These are phyloP conservation scores for Mariannaea sp. DNA, from an alignment of 2,329 filamentous ascomycete genomes.

Conservation along the genomic window DNA sequence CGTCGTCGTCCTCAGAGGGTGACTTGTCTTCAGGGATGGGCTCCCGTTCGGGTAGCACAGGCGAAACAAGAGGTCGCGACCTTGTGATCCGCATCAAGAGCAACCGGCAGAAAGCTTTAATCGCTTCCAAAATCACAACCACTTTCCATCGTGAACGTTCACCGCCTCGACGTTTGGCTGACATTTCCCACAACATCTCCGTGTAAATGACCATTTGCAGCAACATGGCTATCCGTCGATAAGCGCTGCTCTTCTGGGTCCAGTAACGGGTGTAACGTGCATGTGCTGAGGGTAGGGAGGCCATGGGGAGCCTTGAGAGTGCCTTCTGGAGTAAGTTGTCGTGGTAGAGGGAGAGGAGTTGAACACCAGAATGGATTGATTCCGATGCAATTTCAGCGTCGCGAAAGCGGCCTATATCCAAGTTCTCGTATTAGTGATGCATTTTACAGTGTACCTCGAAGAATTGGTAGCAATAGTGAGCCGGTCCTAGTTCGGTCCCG, in stretches of 20 bases:
- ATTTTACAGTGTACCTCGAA: neutral
- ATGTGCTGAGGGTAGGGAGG: conserved; percentile 61
- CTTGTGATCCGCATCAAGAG: conserved; percentile 82
- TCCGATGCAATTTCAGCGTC: conserved; percentile 96
- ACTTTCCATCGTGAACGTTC: conserved; percentile 83
- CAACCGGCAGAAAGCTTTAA: conserved; percentile 85
- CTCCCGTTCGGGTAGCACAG: conserved; percentile 85
- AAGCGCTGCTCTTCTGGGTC: conserved; percentile 67
- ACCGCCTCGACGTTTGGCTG: conserved; percentile 82
- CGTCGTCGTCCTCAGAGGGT: conserved; percentile 54
- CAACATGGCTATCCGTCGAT: conserved; percentile 79
- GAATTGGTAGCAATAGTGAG: neutral
- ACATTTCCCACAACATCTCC: conserved; percentile 97
- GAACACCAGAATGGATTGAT: conserved; percentile 84
- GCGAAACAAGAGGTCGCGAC: conserved; percentile 79
- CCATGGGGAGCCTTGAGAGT: conserved; percentile 62
- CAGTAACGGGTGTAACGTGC: conserved; percentile 71
- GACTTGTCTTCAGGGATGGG: conserved; percentile 66
- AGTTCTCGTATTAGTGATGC: conserved; percentile 12
- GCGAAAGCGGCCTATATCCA: conserved; percentile 71
- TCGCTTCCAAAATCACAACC: conserved; percentile 79
- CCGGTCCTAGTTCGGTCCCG: neutral
- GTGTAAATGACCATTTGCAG: conserved; percentile 94
- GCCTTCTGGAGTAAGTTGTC: conserved; percentile 77
- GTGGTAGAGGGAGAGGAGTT: conserved; percentile 91